Evolutionary conservation across 169 alveolate genomes (phyloP).

Genomic region (Plasmodium vinckei): DNA sequence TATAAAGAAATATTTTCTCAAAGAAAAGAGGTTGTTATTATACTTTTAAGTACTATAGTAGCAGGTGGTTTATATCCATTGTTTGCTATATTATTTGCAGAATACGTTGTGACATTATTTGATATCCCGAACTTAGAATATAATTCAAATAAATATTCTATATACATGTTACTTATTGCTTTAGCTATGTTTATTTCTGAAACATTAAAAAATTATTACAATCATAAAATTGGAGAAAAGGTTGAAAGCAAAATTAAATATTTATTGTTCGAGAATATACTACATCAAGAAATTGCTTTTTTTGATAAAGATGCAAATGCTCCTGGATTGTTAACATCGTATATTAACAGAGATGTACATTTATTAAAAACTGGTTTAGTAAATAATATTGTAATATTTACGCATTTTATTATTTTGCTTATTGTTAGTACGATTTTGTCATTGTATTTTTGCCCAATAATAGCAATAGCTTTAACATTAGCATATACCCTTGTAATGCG

Average conservation of each 20-base stretch:
- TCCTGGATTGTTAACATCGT: conserved; percentile 34
- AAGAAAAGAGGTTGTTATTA: conserved; percentile 33
- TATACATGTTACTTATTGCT: conserved; percentile 42
- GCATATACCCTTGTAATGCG: conserved; percentile 37
- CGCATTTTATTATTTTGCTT: conserved; percentile 63
- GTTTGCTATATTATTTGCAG: conserved; percentile 64
- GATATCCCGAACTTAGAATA: conserved; percentile 27
- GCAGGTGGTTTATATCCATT: conserved; percentile 75
- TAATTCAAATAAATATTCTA: conserved; percentile 53
- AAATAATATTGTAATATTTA: conserved; percentile 50
- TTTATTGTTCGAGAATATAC: conserved; percentile 53
- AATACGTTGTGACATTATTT: conserved; percentile 37
- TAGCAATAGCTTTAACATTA: conserved; percentile 45
- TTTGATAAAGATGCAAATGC: conserved; percentile 68
- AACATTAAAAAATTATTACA: conserved; percentile 64
- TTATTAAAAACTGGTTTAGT: conserved; percentile 75
- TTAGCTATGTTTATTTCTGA: conserved; percentile 62
- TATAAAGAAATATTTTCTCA: conserved; percentile 70
- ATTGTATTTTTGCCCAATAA: conserved; percentile 73
- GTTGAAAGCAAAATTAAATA: conserved; percentile 40
- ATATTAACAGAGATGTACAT: conserved; percentile 75
- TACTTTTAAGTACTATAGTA: conserved; percentile 34
- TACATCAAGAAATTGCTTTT: conserved; percentile 76
- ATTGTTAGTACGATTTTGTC: conserved; percentile 53
- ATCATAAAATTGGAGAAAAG: conserved; percentile 67